These are phyloP conservation scores for Leucosporidium creatinivorum DNA, from an alignment of 768 basidiomycete genomes.

Conservation along the genomic window DNA sequence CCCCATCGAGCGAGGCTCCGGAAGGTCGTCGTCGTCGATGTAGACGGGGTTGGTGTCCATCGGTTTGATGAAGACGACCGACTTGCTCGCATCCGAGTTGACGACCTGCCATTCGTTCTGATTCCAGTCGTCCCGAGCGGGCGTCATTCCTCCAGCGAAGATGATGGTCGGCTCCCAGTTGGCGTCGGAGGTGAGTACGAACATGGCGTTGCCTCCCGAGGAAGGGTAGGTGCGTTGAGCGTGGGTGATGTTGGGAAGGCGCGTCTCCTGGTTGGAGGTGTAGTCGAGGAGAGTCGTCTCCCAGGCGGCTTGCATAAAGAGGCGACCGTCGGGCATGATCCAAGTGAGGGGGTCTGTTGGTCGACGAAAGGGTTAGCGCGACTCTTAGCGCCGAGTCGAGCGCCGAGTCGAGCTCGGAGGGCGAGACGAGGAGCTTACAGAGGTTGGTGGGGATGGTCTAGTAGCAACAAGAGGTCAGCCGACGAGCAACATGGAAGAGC, in stretches of 20 bases:
- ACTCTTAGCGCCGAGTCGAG: too few species aligned
- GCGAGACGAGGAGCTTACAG: background rate
- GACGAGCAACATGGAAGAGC: too few species aligned
- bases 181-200: conserved; percentile 60
- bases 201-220: conserved; percentile 78
- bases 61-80: conserved; percentile 77
- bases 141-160: conserved; percentile 80
- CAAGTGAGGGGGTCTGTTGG: conserved; percentile 56
- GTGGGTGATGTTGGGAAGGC: conserved; percentile 47
- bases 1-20: conserved; percentile 57
- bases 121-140: conserved; percentile 51
- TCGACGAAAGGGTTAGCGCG: too few species aligned
- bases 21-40: conserved; percentile 63
- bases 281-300: conserved; percentile 52
- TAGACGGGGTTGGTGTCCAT: conserved; percentile 57
- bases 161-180: conserved; percentile 73
- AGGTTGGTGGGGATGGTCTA: conserved; percentile 51
- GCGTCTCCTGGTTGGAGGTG: conserved; percentile 53
- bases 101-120: conserved; percentile 20
- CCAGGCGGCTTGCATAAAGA: conserved; percentile 39
- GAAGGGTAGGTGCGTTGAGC: conserved; percentile 80
- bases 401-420: background rate
- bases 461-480: background rate
- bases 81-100: conserved; percentile 39
- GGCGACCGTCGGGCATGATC: conserved; percentile 50